phyloP scores from a whole-genome alignment of 192 early-diverging fungal genomes.

The Coemansia sp. region DNA sequence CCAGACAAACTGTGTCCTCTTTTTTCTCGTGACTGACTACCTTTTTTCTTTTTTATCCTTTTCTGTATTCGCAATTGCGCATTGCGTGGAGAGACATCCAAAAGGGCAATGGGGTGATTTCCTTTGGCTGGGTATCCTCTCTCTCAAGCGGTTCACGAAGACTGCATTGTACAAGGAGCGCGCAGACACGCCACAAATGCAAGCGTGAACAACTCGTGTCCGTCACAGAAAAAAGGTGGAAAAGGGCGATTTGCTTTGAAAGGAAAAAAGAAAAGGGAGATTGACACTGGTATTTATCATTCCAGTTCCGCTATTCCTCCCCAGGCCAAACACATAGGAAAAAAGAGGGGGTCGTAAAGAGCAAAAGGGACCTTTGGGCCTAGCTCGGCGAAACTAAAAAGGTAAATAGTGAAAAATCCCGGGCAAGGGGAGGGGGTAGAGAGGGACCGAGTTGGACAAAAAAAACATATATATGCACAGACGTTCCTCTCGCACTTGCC shows the following conservation, averaged over 20 bases:
- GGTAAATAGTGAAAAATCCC: constrained; percentile 15
- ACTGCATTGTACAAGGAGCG: constrained; percentile 6
- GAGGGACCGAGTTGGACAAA: not conserved
- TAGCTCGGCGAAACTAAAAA: constrained; percentile 10
- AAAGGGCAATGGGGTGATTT: not conserved
- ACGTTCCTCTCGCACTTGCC: not conserved
- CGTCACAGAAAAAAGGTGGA: not conserved
- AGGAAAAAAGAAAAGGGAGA: not conserved
- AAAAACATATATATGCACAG: constrained; percentile 2
- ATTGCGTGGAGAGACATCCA: not conserved
- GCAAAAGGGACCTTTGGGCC: not conserved
- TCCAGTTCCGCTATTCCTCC: not conserved
- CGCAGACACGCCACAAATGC: constrained; percentile 8
- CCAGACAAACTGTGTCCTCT: not conserved
- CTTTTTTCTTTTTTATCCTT: not conserved
- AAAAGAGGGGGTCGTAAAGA: constrained; percentile 4
- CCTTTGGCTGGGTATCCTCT: not conserved
- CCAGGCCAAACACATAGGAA: not conserved
- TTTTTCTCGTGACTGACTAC: not conserved
- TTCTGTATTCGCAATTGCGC: constrained; percentile 11
- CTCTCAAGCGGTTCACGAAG: not conserved
- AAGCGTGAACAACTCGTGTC: not conserved
- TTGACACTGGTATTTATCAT: constrained; percentile 5
- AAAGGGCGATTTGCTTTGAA: not conserved
- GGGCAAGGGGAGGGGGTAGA: not conserved